These are phyloP conservation scores for Lachancea lanzarotensis DNA, from an alignment of 805 yeast genomes.

Conservation along the genomic window DNA sequence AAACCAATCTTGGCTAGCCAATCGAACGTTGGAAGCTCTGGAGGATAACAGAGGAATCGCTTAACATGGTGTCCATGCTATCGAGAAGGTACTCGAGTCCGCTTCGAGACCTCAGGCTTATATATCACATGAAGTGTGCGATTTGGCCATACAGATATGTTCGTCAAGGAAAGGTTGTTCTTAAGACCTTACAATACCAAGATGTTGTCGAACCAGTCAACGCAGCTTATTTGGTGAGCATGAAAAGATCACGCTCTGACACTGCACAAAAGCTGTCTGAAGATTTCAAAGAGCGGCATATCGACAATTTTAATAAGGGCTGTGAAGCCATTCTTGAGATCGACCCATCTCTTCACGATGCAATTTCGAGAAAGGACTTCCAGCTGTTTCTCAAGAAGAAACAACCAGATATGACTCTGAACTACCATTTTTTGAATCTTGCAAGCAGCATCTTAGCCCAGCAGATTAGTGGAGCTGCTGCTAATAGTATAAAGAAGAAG, in stretches of 20 bases:
- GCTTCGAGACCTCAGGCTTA: constrained; percentile 21
- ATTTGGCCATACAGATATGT: background rate
- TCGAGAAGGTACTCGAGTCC: constrained; percentile 39
- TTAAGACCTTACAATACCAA: too few relatives aligned
- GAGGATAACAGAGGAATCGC: too few relatives aligned
- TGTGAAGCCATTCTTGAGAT: constrained; percentile 28
- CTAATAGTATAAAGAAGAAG: constrained; percentile 51
- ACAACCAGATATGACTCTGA: constrained; percentile 12
- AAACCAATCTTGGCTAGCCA: too few relatives aligned
- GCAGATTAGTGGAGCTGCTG: constrained; percentile 78
- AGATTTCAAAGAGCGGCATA: constrained; percentile 25
- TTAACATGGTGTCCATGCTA: background rate
- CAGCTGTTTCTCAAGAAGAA: constrained; percentile 20
- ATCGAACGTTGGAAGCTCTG: too few relatives aligned
- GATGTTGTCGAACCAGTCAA: background rate
- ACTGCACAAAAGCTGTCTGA: constrained; percentile 15
- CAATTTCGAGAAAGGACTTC: constrained; percentile 26
- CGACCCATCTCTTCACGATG: constrained; percentile 35
- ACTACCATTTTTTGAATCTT: constrained; percentile 38
- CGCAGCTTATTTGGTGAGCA: background rate
- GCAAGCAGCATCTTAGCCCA: constrained; percentile 55
- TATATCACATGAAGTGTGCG: too few relatives aligned
- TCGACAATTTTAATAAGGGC: constrained; percentile 32
- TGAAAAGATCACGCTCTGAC: constrained; percentile 5
- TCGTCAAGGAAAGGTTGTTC: too few relatives aligned